phyloP scores from a whole-genome alignment of 129 eudicot species.

The Tagetes erecta region DNA sequence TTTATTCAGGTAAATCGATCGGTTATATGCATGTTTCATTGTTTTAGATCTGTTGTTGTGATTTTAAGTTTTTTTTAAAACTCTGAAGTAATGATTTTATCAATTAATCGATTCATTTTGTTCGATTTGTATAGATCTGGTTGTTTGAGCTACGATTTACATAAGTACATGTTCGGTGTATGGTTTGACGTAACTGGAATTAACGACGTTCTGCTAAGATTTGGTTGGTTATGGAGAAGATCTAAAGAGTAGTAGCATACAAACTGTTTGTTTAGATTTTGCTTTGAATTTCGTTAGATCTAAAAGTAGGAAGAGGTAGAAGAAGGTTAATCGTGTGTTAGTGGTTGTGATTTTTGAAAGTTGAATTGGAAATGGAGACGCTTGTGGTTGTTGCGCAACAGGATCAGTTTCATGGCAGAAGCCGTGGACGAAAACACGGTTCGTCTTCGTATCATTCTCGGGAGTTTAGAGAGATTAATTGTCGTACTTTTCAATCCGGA shows the following conservation, averaged over 20 bases:
- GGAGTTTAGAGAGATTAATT: conserved; percentile 54
- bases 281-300: conserved; percentile 25
- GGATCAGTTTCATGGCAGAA: conserved; percentile 49
- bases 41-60: not conserved
- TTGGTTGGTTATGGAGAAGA: conserved; percentile 81
- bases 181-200: conserved; percentile 43
- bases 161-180: conserved; percentile 46
- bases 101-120: conserved; percentile 19
- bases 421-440: conserved; percentile 39
- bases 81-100: conserved; percentile 10
- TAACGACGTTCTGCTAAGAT: conserved; percentile 57
- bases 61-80: not conserved
- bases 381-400: conserved; percentile 64
- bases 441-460: conserved; percentile 24
- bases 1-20: conserved; percentile 24
- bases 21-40: not conserved
- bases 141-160: conserved; percentile 32
- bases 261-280: conserved; percentile 21
- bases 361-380: conserved; percentile 59
- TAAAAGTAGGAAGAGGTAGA: not conserved
- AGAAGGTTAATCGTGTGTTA: conserved; percentile 5
- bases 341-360: conserved; percentile 3
- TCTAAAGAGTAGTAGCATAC: conserved; percentile 27
- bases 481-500: conserved; percentile 74
- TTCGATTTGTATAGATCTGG: conserved; percentile 53